phyloP scores from a whole-genome alignment of 768 basidiomycete species.

The Tricholoma bakamatsutake region DNA sequence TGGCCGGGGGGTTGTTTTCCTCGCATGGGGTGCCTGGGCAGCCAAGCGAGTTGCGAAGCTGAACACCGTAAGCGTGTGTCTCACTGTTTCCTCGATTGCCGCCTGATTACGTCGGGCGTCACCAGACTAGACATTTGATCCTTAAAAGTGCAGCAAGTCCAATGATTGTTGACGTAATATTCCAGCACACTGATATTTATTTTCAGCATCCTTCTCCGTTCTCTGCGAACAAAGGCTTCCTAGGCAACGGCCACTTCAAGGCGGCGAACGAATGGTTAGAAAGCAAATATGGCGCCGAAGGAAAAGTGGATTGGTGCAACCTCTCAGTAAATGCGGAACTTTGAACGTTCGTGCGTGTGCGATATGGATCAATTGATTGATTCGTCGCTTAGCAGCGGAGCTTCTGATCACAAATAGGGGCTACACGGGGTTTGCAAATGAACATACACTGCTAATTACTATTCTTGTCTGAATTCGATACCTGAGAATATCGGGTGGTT shows the following conservation, averaged over 20 bases:
- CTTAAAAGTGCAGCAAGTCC: slow-evolving; percentile 65
- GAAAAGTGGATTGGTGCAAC: slow-evolving; percentile 67
- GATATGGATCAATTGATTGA: slow-evolving; percentile 9
- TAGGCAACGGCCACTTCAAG: slow-evolving; percentile 87
- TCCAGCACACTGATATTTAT: slow-evolving; percentile 10
- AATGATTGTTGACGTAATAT: slow-evolving; percentile 3
- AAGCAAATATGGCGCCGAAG: slow-evolving; percentile 66
- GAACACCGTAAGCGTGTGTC: slow-evolving; percentile 46
- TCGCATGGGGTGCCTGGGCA: slow-evolving; percentile 90
- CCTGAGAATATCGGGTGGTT: neutral
- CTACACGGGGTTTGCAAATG: neutral
- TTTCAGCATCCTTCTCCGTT: slow-evolving; percentile 80
- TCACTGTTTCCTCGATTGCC: neutral
- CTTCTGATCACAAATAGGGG: neutral
- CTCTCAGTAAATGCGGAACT: slow-evolving; percentile 18
- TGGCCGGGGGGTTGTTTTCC: slow-evolving; percentile 69
- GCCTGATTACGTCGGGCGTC: neutral
- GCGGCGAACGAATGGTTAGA: slow-evolving; percentile 85
- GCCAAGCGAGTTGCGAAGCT: slow-evolving; percentile 76
- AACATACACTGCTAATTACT: neutral
- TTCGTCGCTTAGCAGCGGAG: neutral
- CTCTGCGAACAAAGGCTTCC: slow-evolving; percentile 73
- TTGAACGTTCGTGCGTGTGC: slow-evolving; percentile 7
- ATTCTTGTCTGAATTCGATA: neutral
- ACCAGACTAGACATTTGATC: slow-evolving; percentile 74